Evolutionary conservation across 2,329 filamentous ascomycete species (phyloP), one percentile per base, ranked within the genome.

Genomic region (Pseudogymnoascus sp.): DNA sequence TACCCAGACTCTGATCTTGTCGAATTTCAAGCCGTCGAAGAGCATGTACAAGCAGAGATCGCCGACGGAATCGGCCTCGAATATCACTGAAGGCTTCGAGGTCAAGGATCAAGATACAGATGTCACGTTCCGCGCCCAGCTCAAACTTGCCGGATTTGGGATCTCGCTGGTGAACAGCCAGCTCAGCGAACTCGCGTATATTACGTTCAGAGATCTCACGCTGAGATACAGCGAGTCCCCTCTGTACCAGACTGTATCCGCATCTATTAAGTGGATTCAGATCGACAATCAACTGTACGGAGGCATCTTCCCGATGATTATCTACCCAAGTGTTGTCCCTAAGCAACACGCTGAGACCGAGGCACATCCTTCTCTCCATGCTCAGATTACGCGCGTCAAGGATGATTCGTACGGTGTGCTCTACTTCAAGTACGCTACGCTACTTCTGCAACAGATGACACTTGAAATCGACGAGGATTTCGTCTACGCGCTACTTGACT

Each of bases 201-300:
- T 97, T 68, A 99, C 94, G 0, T 88, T 97, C 75, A 83, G 93
- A 58, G 93, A 96, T 64, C 89, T 97, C 25, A 87, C 94, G 68
- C 76, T 99, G 65, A 91, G 92, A 64, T 96, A 94, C 74, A 91
- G 86, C 61, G 94, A 99, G 70, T 97, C 94, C n/a, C 83, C 86
- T 15, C 78, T 97, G 14, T 96, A 96, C 71, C 94, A 99, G 74
- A 97, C 91, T 0, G 76, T 97, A 64, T 93, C 90, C 57, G 79
- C 94, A 58, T 90, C 91, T 0, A 88, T 97, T 72, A 97, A 99
- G 74, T 99, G 95, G 95, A 94, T 99, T 28, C 94, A 99, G 74
- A 90, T 99, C 68, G 94, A 99, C 75, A 99, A 99, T 68, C 94
- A 99, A 74, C 83, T 99, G 12, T 99, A 99, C 70, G 95, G 95